Evolutionary conservation across 345 rosid genomes (phyloP).

Genomic region (Triadica sebifera): DNA sequence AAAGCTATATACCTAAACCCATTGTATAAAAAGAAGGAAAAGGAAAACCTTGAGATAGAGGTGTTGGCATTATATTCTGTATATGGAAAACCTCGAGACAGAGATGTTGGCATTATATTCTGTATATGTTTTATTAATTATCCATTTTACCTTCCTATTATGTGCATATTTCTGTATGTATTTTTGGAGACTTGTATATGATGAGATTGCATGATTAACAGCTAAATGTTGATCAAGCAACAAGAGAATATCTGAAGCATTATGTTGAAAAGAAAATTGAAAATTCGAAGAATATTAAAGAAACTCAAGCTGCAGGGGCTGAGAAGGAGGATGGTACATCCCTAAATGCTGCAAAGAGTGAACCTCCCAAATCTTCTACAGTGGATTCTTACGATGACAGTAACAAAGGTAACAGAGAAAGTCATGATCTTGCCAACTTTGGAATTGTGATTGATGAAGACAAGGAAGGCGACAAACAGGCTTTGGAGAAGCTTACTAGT

Average conservation of each 20-base stretch:
- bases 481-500: constrained; percentile 58
- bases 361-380: constrained; percentile 27
- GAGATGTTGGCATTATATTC: background rate
- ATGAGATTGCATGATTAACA: constrained; percentile 24
- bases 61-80: background rate
- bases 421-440: constrained; percentile 54
- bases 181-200: background rate
- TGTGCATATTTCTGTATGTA: background rate
- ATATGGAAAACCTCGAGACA: background rate
- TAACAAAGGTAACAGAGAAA: constrained; percentile 52
- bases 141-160: background rate
- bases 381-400: constrained; percentile 50
- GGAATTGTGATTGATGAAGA: constrained; percentile 85
- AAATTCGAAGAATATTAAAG: constrained; percentile 59
- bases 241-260: constrained; percentile 72
- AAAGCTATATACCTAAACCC: background rate
- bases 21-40: too few species aligned
- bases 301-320: constrained; percentile 39
- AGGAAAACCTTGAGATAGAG: background rate
- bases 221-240: constrained; percentile 91
- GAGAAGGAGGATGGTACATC: constrained; percentile 49
- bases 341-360: constrained; percentile 42
- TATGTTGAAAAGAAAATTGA: constrained; percentile 82
- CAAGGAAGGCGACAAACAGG: constrained; percentile 70
- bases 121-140: background rate